phyloP scores from a whole-genome alignment of 1,139 yeast genomes.

The Schizosaccharomyces versatilis region DNA sequence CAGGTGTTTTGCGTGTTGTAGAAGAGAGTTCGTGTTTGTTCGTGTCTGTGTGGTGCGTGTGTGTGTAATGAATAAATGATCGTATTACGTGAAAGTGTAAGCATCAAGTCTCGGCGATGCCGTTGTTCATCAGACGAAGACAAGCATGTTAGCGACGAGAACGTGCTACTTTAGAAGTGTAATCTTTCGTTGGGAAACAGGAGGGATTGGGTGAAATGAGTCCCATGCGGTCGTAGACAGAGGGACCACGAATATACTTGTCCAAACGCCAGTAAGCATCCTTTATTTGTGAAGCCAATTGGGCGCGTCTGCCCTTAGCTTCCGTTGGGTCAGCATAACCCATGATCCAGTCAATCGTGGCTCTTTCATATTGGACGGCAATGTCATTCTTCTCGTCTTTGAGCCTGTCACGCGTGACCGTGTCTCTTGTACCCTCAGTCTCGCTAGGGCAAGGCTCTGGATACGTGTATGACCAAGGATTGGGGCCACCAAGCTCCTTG shows the following conservation, averaged over 20 bases:
- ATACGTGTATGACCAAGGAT: constrained; percentile 32
- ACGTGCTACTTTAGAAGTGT: neutral
- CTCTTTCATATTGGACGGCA: constrained; percentile 28
- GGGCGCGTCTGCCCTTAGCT: constrained; percentile 30
- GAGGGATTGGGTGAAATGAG: constrained; percentile 5
- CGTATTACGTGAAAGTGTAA: too few species aligned
- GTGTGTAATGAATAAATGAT: too few species aligned
- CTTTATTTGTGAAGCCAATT: constrained; percentile 28
- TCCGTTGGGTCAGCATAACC: constrained; percentile 23
- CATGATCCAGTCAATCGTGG: constrained; percentile 44
- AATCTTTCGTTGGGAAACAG: neutral
- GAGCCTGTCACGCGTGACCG: constrained; percentile 23
- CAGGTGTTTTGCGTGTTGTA: too few species aligned
- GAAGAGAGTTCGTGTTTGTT: too few species aligned
- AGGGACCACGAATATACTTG: constrained; percentile 50
- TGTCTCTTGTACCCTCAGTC: constrained; percentile 24
- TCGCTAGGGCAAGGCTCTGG: constrained; percentile 33
- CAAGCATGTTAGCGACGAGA: neutral
- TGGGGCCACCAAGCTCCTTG: constrained; percentile 43
- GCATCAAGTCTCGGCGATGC: too few species aligned
- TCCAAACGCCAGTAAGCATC: constrained; percentile 41
- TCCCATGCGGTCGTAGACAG: constrained; percentile 43
- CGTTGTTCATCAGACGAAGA: too few species aligned
- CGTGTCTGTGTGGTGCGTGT: too few species aligned
- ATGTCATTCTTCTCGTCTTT: constrained; percentile 29